Evolutionary conservation across 2,329 filamentous ascomycete genomes (phyloP).

Genomic region (Didymella lethalis): DNA sequence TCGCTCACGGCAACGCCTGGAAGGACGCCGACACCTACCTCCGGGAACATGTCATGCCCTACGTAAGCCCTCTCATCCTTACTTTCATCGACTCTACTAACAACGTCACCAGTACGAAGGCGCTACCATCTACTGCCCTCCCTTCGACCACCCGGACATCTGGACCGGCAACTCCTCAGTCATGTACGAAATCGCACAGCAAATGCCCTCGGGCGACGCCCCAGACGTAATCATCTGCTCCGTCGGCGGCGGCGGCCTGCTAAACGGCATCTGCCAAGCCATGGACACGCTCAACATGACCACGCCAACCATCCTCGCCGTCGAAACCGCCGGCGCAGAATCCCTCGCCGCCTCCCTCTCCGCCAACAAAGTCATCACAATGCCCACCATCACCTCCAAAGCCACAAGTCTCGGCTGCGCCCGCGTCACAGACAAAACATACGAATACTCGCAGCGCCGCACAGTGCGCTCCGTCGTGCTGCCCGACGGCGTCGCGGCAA

Average conservation of each 20-base stretch:
- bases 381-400: slow-evolving; percentile 76
- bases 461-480: slow-evolving; percentile 69
- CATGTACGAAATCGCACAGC: slow-evolving; percentile 59
- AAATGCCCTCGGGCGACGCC: slow-evolving; percentile 53
- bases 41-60: slow-evolving; percentile 63
- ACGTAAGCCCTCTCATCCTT: slow-evolving; percentile 28
- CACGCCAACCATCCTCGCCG: slow-evolving; percentile 65
- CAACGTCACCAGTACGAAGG: slow-evolving; percentile 41
- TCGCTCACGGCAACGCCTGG: slow-evolving; percentile 73
- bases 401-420: slow-evolving; percentile 78
- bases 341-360: slow-evolving; percentile 70
- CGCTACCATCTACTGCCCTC: slow-evolving; percentile 68
- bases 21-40: slow-evolving; percentile 74
- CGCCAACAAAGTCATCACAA: slow-evolving; percentile 64
- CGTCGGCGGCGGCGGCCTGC: slow-evolving; percentile 81
- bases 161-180: slow-evolving; percentile 72
- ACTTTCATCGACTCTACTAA: neutral
- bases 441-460: slow-evolving; percentile 66
- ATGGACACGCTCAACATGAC: slow-evolving; percentile 58
- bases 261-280: slow-evolving; percentile 78
- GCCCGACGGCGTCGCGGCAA: slow-evolving; percentile 78
- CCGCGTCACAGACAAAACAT: slow-evolving; percentile 72
- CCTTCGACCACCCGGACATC: slow-evolving; percentile 73
- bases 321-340: slow-evolving; percentile 79
- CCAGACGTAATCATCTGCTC: slow-evolving; percentile 78